Evolutionary conservation across 495 filamentous ascomycete species (phyloP), one percentile per base, ranked within the genome.

Genomic region (Neurospora sp.): DNA sequence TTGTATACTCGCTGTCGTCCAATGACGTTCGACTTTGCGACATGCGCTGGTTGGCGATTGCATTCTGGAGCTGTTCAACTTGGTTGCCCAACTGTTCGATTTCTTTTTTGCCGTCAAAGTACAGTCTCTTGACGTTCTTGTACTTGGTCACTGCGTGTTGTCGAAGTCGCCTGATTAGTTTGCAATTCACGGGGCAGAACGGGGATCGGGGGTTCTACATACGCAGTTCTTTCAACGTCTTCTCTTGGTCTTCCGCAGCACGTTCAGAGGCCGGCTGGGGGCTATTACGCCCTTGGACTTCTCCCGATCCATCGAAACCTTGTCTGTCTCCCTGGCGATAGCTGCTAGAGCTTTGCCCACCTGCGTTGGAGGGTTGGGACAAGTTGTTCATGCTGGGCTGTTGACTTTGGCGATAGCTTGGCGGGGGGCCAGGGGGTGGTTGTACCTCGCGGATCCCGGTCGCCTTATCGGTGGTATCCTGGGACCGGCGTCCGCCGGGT

Each of bases 101-200:
- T 79, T 97, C 93, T 70, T 90, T 86, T 78, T 96, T 94, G 76
- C 94, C 94, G 73, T 99, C 96, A 79, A 98, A 99, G 79, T 98
- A 99, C 75, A 97, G 92, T 40, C 92, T 89, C 84, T 99, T 99
- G 70, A 99, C 96, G 80, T 98, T 98, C 82, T 93, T 93, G 79
- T 99, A 99, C 85, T 99, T 99, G 75, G 88, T 89, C 80, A 93
- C 94, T 98, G 20, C 54, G 16, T 2, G 27, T 27, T 2, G n/a
- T 20, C n/a, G 39, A 35, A 74, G 23, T 54, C 71, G 66, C 48
- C 7, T 6, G 62, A 20, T 74, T 38, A 70, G 40, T 77, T 69
- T 69, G 76, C 31, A 42, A 23, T 75, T 39, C 38, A 23, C 8
- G 14, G 20, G 35, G 3, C 1, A n/a, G 31, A 39, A 70, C 75